A percentile compares a stretch with the other conserved stretches of the same genome.
These are phyloP conservation scores for Tricholoma saponaceum DNA, from an alignment of 768 basidiomycete species.

Conservation along the genomic window DNA sequence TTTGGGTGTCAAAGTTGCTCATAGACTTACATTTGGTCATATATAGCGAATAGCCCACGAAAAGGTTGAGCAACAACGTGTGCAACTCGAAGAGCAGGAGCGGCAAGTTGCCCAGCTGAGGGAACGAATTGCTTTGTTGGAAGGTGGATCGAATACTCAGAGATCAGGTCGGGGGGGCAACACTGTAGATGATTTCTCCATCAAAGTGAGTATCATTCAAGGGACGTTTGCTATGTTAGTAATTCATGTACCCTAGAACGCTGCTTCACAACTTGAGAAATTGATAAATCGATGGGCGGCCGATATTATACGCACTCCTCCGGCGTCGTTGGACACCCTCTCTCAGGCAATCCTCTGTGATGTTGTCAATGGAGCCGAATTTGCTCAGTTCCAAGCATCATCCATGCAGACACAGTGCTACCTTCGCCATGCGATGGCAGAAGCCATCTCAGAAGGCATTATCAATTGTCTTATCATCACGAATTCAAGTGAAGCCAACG, in stretches of 20 bases:
- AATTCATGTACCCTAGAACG: slow-evolving; percentile 45
- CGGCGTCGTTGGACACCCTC: slow-evolving; percentile 46
- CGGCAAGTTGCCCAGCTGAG: slow-evolving; percentile 73
- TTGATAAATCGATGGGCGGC: slow-evolving; percentile 87
- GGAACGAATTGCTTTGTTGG: slow-evolving; percentile 66
- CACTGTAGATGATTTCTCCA: slow-evolving; percentile 84
- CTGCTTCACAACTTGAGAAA: slow-evolving; percentile 78
- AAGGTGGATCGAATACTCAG: slow-evolving; percentile 52
- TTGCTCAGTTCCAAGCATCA: slow-evolving; percentile 39
- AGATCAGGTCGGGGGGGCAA: slow-evolving; percentile 46
- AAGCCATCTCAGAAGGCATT: slow-evolving; percentile 72
- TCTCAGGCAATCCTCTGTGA: slow-evolving; percentile 59
- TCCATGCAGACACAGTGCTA: slow-evolving; percentile 77
- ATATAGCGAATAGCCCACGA: slow-evolving; percentile 79
- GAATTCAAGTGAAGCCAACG: slow-evolving; percentile 78
- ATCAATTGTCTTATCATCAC: slow-evolving; percentile 86
- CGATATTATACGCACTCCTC: slow-evolving; percentile 60
- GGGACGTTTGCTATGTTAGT: slow-evolving; percentile 3
- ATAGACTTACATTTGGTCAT: not conserved
- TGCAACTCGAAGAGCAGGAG: slow-evolving; percentile 80
- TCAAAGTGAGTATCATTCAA: slow-evolving; percentile 52
- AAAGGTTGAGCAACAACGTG: slow-evolving; percentile 79
- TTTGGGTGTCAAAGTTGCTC: not conserved
- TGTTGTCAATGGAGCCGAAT: slow-evolving; percentile 47
- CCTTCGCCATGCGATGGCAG: slow-evolving; percentile 76